Evolutionary conservation across 1,139 yeast genomes (phyloP).

Genomic region (Lodderomyces metapsilosis): DNA sequence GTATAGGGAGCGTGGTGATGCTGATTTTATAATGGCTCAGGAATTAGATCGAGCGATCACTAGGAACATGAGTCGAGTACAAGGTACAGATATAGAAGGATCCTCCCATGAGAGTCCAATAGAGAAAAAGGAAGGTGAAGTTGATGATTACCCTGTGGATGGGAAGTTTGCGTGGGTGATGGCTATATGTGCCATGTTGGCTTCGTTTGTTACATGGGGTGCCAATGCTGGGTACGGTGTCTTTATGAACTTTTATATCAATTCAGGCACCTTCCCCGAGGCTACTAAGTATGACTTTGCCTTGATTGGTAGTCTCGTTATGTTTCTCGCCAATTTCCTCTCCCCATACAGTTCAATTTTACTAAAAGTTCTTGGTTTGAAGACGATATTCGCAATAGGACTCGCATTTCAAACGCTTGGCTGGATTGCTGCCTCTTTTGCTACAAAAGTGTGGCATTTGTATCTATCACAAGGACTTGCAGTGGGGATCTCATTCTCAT

Average conservation of each 20-base stretch:
- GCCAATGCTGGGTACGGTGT: constrained; percentile 70
- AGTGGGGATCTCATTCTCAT: constrained; percentile 59
- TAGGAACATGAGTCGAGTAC: constrained; percentile 8
- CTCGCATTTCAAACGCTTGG: constrained; percentile 52
- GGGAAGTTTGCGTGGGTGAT: constrained; percentile 74
- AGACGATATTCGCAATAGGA: constrained; percentile 46
- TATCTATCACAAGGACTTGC: constrained; percentile 68
- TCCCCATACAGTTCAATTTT: constrained; percentile 51
- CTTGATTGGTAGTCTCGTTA: constrained; percentile 64
- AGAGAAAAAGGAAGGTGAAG: constrained; percentile 16
- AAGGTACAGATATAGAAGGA: constrained; percentile 7
- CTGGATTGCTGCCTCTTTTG: constrained; percentile 62
- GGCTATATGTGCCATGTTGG: constrained; percentile 50
- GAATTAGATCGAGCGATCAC: constrained; percentile 21
- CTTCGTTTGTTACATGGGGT: constrained; percentile 69
- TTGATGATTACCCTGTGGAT: constrained; percentile 47
- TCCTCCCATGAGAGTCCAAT: not conserved
- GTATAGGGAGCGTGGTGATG: constrained; percentile 19
- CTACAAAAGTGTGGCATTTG: constrained; percentile 62
- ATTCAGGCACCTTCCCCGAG: constrained; percentile 49
- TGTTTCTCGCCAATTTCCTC: constrained; percentile 55
- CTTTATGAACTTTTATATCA: constrained; percentile 55
- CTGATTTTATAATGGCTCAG: constrained; percentile 23
- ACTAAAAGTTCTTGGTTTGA: constrained; percentile 33
- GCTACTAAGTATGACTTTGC: constrained; percentile 64